These are phyloP conservation scores for Erysimum cheiranthoides DNA, from an alignment of 345 rosid species.

Conservation along the genomic window DNA sequence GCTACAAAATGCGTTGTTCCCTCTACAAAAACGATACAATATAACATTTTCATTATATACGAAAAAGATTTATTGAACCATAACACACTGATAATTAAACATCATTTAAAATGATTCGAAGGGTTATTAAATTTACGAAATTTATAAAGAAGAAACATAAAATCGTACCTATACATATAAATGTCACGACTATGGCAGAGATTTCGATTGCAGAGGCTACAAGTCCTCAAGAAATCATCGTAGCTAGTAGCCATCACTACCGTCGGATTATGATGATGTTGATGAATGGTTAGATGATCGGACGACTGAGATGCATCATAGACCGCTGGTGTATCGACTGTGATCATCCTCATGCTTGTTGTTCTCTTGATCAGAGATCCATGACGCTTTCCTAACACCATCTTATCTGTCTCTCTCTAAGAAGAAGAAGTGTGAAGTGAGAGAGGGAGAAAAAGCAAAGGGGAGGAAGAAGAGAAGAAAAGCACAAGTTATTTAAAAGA, in stretches of 20 bases:
- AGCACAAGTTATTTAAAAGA: constrained; percentile 38
- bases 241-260: constrained; percentile 18
- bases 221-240: constrained; percentile 42
- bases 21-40: constrained; percentile 49
- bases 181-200: constrained; percentile 59
- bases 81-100: background rate
- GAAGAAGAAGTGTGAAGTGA: constrained; percentile 27
- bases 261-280: constrained; percentile 29
- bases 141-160: background rate
- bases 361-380: constrained; percentile 72
- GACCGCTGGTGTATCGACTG: constrained; percentile 45
- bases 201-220: constrained; percentile 40
- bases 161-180: constrained; percentile 77
- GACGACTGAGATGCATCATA: constrained; percentile 46
- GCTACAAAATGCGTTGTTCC: constrained; percentile 93
- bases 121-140: background rate
- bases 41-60: background rate
- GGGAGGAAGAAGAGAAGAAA: constrained; percentile 29
- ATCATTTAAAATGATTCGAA: background rate
- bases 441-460: constrained; percentile 31
- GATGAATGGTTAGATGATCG: constrained; percentile 37
- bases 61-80: background rate
- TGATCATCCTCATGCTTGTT: constrained; percentile 70
- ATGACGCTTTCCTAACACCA: constrained; percentile 75
- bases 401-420: constrained; percentile 26